Evolutionary conservation across 1,284 basidiomycete genomes (phyloP).

Genomic region (Naganishia sp.): DNA sequence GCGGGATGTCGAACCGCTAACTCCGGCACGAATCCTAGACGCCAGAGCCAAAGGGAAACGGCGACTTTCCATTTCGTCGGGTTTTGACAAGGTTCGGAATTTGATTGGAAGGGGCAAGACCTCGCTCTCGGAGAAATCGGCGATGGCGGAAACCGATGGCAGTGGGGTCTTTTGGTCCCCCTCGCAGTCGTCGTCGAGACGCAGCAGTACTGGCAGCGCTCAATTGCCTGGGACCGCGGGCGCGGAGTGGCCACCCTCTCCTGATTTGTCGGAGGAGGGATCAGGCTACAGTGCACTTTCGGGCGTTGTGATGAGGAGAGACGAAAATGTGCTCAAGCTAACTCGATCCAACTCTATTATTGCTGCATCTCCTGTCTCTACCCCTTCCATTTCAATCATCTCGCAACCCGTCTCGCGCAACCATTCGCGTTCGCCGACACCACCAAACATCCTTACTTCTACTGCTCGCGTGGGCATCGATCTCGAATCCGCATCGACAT

Average conservation of each 20-base stretch:
- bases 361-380: conserved; percentile 4
- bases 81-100: conserved; percentile 13
- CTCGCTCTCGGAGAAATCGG: too few species aligned
- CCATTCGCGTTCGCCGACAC: conserved; percentile 7
- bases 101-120: conserved; percentile 16
- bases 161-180: not conserved
- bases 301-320: conserved; percentile 9
- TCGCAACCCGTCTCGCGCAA: not conserved
- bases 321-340: conserved; percentile 23
- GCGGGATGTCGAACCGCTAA: not conserved
- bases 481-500: conserved; percentile 1
- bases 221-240: not conserved
- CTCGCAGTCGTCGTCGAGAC: conserved; percentile 13
- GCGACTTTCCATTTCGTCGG: conserved; percentile 12
- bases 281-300: not conserved
- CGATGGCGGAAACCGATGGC: not conserved
- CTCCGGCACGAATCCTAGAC: not conserved
- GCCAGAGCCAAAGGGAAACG: not conserved
- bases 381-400: not conserved
- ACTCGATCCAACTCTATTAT: conserved; percentile 7
- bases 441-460: not conserved
- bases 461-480: not conserved
- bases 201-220: conserved; percentile 10
- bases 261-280: not conserved
- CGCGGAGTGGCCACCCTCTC: not conserved